These are phyloP conservation scores for Hypocreales sp. DNA, from an alignment of 2,329 filamentous ascomycete genomes.

Conservation along the genomic window DNA sequence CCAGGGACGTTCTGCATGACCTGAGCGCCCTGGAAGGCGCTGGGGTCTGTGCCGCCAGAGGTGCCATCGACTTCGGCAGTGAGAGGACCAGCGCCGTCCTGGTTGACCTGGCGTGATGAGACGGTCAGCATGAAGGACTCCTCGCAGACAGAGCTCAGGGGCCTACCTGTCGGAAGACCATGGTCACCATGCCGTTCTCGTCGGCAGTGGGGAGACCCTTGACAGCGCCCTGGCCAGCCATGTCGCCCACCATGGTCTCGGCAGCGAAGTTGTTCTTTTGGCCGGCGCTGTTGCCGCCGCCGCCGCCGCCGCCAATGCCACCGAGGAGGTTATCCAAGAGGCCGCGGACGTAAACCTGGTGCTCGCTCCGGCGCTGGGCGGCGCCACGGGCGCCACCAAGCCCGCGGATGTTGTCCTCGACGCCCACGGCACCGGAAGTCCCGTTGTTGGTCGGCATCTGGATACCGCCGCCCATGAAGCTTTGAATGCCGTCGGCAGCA, in stretches of 20 bases:
- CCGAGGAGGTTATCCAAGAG: too few relatives aligned
- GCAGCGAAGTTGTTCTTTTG: conserved; percentile 11
- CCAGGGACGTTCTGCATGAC: conserved; percentile 49
- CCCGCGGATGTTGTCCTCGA: conserved; percentile 24
- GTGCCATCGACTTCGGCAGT: conserved; percentile 44
- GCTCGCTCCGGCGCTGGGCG: neutral
- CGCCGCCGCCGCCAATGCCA: conserved; percentile 3
- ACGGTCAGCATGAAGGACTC: too few relatives aligned
- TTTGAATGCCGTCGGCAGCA: conserved; percentile 37
- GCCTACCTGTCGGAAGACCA: conserved; percentile 42
- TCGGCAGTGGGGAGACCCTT: conserved; percentile 44
- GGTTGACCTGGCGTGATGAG: conserved; percentile 58
- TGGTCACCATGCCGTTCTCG: conserved; percentile 43
- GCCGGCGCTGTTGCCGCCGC: conserved; percentile 8
- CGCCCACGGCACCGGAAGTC: conserved; percentile 11
- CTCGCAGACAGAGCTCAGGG: too few relatives aligned
- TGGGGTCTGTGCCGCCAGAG: conserved; percentile 43
- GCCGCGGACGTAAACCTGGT: too few relatives aligned
- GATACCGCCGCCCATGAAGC: conserved; percentile 50
- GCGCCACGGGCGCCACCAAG: conserved; percentile 1
- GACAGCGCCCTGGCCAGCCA: conserved; percentile 35
- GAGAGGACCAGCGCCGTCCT: conserved; percentile 52
- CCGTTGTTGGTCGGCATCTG: too few relatives aligned
- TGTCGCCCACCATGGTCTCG: conserved; percentile 37
- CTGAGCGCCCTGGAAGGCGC: conserved; percentile 43